Evolutionary conservation across 495 filamentous ascomycete species (phyloP).

Genomic region (Neurospora sp.): DNA sequence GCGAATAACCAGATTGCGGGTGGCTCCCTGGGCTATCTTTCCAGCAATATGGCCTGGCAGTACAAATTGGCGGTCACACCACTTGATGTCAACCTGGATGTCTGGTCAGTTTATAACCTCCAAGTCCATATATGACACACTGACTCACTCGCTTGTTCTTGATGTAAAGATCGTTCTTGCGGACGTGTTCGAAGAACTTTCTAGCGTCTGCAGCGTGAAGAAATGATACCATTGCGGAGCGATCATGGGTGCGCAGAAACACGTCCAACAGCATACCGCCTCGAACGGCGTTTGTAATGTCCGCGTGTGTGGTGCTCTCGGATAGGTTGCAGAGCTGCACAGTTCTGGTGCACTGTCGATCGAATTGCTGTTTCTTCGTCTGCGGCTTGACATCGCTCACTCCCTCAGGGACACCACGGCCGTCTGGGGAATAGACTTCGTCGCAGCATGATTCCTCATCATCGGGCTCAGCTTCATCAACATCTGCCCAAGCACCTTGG

Average conservation of each 20-base stretch:
- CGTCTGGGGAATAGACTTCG: slow-evolving; percentile 12
- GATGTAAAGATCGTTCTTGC: slow-evolving; percentile 58
- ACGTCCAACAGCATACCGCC: slow-evolving; percentile 65
- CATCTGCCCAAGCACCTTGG: slow-evolving; percentile 15
- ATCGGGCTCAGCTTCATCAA: slow-evolving; percentile 14
- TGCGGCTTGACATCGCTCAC: slow-evolving; percentile 11
- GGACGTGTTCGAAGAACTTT: slow-evolving; percentile 54
- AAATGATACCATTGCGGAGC: slow-evolving; percentile 60
- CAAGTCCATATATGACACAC: background rate
- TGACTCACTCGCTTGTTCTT: slow-evolving; percentile 54
- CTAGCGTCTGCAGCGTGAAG: slow-evolving; percentile 51
- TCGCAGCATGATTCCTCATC: slow-evolving; percentile 13
- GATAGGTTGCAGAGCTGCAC: slow-evolving; percentile 53
- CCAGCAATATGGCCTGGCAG: slow-evolving; percentile 54
- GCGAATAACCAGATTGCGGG: slow-evolving; percentile 62
- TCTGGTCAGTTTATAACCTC: background rate
- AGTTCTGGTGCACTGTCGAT: slow-evolving; percentile 47
- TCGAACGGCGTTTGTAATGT: slow-evolving; percentile 54
- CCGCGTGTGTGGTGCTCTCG: slow-evolving; percentile 52
- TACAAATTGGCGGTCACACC: slow-evolving; percentile 66
- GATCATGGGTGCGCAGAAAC: slow-evolving; percentile 52
- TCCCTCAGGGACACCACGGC: slow-evolving; percentile 7
- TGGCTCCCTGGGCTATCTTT: slow-evolving; percentile 63
- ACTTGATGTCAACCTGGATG: slow-evolving; percentile 53
- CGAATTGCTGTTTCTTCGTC: slow-evolving; percentile 14